These are phyloP conservation scores for Saccharum spontaneum DNA, from an alignment of 176 grass and related monocot species.

Conservation along the genomic window DNA sequence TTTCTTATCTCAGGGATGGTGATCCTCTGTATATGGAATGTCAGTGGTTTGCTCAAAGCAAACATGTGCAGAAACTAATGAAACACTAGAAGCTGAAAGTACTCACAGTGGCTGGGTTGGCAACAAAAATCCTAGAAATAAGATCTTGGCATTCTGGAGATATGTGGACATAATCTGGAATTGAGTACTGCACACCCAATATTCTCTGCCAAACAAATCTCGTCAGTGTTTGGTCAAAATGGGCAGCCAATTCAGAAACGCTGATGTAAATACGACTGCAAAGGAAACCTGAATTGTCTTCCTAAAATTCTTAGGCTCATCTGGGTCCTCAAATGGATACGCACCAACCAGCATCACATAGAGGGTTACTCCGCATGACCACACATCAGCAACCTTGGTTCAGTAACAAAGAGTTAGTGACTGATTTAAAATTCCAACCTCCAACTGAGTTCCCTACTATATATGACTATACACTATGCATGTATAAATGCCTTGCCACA, in stretches of 20 bases:
- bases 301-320: conserved; percentile 89
- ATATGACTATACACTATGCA: not conserved
- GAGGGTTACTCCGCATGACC: conserved; percentile 91
- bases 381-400: conserved; percentile 86
- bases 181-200: conserved; percentile 90
- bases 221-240: conserved; percentile 9
- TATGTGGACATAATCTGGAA: conserved; percentile 93
- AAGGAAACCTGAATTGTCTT: conserved; percentile 82
- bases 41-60: not conserved
- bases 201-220: conserved; percentile 64
- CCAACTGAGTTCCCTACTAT: not conserved
- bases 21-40: conserved; percentile 58
- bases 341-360: conserved; percentile 98
- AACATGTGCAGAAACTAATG: not conserved
- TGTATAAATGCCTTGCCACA: not conserved
- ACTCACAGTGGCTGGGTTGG: conserved; percentile 76
- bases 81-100: not conserved
- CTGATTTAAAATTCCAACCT: not conserved
- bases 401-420: conserved; percentile 15
- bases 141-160: conserved; percentile 76
- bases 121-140: conserved; percentile 84
- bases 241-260: not conserved
- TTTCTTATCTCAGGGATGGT: conserved; percentile 82
- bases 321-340: conserved; percentile 94
- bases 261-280: not conserved